Conservation (phyloP, 257 asterid species). For the Solanum neorickii region DNA sequence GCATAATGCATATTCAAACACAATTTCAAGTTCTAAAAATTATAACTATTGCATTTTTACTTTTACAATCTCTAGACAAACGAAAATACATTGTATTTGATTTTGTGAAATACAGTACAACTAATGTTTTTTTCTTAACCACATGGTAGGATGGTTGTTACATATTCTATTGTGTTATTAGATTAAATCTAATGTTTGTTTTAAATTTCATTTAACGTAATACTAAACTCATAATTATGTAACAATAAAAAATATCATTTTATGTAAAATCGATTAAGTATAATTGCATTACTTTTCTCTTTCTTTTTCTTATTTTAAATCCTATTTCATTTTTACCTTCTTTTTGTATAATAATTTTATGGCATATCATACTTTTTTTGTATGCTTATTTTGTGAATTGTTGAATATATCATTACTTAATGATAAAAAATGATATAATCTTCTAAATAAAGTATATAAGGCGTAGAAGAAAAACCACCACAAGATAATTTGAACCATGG, state of each 20-base stretch:
- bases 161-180: not conserved
- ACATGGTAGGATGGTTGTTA: not conserved
- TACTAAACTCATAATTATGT: not conserved
- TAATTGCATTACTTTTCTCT: not conserved
- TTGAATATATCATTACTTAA: not conserved
- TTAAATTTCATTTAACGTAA: not conserved
- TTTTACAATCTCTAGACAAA: not conserved
- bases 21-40: not conserved
- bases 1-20: not conserved
- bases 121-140: not conserved
- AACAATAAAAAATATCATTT: not conserved
- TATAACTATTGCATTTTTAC: not conserved
- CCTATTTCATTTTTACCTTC: too few relatives aligned
- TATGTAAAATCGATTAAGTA: not conserved
- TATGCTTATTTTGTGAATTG: not conserved
- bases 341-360: too few relatives aligned
- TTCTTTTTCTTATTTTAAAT: too few relatives aligned
- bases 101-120: not conserved
- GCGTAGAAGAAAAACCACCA: too few relatives aligned
- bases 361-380: not conserved
- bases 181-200: too few relatives aligned
- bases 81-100: not conserved
- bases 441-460: not conserved
- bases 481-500: too few relatives aligned
- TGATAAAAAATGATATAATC: too few relatives aligned